Percentiles rank a stretch among this genome's conserved stretches.
phyloP scores from a whole-genome alignment of 257 asterid genomes.

The Fraxinus excelsior region DNA sequence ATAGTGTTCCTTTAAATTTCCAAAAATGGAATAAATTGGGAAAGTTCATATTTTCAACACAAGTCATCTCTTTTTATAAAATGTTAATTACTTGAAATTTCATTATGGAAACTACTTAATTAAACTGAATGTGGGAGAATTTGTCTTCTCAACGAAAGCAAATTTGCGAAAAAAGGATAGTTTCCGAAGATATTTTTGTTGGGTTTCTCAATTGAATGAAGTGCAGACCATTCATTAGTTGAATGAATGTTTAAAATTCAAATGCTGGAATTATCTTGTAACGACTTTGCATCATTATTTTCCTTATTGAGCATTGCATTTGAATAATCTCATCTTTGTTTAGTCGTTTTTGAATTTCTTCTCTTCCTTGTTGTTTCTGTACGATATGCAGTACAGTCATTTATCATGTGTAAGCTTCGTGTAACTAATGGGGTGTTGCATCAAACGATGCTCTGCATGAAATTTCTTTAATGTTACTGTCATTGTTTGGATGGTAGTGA shows the following conservation, averaged over 20 bases:
- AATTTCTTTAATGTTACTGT: neutral
- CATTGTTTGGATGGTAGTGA: neutral
- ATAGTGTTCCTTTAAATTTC: slow-evolving; percentile 5
- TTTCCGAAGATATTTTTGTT: neutral
- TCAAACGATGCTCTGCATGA: neutral
- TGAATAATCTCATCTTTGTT: slow-evolving; percentile 10
- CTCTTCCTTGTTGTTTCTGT: neutral
- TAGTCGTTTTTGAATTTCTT: slow-evolving; percentile 5
- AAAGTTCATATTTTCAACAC: slow-evolving; percentile 7
- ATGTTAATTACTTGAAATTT: slow-evolving; percentile 1
- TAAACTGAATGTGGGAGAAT: slow-evolving; percentile 3
- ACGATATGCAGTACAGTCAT: neutral
- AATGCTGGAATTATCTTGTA: slow-evolving; percentile 4
- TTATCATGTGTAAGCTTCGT: no score
- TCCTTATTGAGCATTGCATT: slow-evolving; percentile 17
- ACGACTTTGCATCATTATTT: neutral
- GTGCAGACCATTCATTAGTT: neutral
- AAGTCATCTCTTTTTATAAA: neutral
- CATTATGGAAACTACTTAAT: neutral
- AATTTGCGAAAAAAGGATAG: neutral
- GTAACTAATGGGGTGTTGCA: neutral
- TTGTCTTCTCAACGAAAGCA: neutral
- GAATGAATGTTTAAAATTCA: neutral
- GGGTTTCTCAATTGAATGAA: neutral
- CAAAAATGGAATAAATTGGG: slow-evolving; percentile 18